Evolutionary conservation across 768 basidiomycete genomes (phyloP).

Genomic region (Boletus speciosus): DNA sequence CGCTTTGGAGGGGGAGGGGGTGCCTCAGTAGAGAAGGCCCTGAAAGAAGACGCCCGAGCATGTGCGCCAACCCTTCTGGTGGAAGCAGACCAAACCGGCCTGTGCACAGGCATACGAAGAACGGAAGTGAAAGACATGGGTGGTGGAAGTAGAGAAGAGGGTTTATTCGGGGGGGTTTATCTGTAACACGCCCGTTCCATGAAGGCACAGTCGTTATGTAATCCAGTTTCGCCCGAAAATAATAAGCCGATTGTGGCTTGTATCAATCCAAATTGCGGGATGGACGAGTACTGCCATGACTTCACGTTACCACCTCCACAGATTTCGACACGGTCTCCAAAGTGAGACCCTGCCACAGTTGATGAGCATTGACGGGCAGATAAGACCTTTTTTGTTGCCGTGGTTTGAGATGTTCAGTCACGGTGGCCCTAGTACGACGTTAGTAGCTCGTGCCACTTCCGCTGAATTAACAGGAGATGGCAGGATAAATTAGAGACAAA

Average conservation of each 20-base stretch:
- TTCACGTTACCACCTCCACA: neutral
- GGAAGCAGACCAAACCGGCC: conserved; percentile 34
- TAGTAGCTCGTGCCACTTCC: neutral
- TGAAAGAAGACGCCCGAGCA: conserved; percentile 43
- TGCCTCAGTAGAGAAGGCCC: conserved; percentile 56
- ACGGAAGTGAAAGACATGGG: conserved; percentile 54
- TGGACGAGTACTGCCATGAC: conserved; percentile 8
- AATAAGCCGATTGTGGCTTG: neutral
- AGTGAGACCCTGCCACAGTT: neutral
- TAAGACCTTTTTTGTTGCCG: neutral
- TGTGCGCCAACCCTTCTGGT: conserved; percentile 25
- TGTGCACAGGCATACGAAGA: conserved; percentile 50
- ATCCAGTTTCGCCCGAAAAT: neutral
- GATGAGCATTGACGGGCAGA: neutral
- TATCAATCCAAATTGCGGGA: conserved; percentile 1
- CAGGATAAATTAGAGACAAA: conserved; percentile 2
- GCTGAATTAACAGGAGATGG: neutral
- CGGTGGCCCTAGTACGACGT: neutral
- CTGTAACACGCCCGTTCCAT: neutral
- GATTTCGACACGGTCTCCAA: neutral
- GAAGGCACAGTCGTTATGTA: conserved; percentile 12
- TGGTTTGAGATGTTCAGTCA: neutral
- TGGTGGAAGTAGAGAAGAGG: conserved; percentile 4
- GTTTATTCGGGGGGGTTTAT: conserved; percentile 9
- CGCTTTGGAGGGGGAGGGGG: conserved; percentile 45